phyloP scores from a whole-genome alignment of 2,329 filamentous ascomycete species.

The Didymella pinodella region DNA sequence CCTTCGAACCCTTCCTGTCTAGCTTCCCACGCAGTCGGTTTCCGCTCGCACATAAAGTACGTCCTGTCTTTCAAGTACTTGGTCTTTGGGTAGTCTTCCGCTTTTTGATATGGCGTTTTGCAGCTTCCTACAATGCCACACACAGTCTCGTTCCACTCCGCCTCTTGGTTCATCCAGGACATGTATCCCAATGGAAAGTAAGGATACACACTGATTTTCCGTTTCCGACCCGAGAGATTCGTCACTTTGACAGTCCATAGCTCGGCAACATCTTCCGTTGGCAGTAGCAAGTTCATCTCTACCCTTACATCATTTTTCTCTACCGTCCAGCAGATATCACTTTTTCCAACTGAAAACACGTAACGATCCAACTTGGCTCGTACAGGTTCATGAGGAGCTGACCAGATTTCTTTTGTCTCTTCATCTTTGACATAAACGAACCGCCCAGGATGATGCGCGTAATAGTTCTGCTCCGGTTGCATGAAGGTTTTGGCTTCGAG shows the following conservation, averaged over 20 bases:
- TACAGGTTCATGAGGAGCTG: slow-evolving; percentile 65
- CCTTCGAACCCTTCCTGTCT: slow-evolving; percentile 63
- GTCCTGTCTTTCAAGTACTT: slow-evolving; percentile 66
- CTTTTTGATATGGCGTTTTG: slow-evolving; percentile 66
- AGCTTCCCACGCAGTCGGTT: slow-evolving; percentile 62
- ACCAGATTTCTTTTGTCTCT: slow-evolving; percentile 60
- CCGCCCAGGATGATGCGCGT: slow-evolving; percentile 65
- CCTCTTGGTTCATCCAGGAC: slow-evolving; percentile 69
- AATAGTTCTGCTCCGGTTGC: slow-evolving; percentile 68
- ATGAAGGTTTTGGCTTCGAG: slow-evolving; percentile 67
- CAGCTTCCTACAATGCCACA: slow-evolving; percentile 61
- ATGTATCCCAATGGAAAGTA: slow-evolving; percentile 68
- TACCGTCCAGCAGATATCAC: slow-evolving; percentile 62
- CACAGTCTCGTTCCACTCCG: slow-evolving; percentile 60
- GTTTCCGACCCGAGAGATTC: slow-evolving; percentile 57
- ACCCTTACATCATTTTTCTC: slow-evolving; percentile 61
- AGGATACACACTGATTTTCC: slow-evolving; percentile 62
- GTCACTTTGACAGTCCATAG: slow-evolving; percentile 64
- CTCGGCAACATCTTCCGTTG: slow-evolving; percentile 64
- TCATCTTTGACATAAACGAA: slow-evolving; percentile 68
- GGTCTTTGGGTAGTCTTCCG: slow-evolving; percentile 65
- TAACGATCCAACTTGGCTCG: slow-evolving; percentile 59
- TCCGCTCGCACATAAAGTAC: slow-evolving; percentile 63
- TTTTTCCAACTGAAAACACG: slow-evolving; percentile 64
- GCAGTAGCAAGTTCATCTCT: slow-evolving; percentile 61